These are phyloP conservation scores for Aphanoascus verrucosus DNA, from an alignment of 2,329 filamentous ascomycete species.

Conservation along the genomic window DNA sequence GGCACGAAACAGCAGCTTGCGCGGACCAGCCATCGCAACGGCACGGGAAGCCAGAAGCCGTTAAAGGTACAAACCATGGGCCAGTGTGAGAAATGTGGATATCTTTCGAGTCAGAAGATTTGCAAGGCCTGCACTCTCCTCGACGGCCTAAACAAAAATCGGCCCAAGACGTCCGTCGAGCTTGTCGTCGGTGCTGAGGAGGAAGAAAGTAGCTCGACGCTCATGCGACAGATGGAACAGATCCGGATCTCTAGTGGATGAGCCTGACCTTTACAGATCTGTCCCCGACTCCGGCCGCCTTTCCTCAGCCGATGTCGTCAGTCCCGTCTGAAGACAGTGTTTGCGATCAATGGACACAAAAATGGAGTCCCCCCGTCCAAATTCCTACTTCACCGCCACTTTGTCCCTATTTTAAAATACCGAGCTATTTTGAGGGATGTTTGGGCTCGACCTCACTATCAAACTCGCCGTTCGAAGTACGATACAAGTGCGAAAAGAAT, in stretches of 20 bases:
- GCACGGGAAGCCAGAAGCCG: slow-evolving; percentile 37
- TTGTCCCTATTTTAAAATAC: no score
- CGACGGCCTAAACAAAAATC: slow-evolving; percentile 74
- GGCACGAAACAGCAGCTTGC: slow-evolving; percentile 12
- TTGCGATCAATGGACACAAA: no score
- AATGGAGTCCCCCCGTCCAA: no score
- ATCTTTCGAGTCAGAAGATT: slow-evolving; percentile 85
- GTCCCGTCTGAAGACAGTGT: no score
- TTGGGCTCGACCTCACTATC: no score
- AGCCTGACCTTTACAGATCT: not conserved
- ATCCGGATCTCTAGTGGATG: slow-evolving; percentile 23
- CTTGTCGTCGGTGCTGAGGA: slow-evolving; percentile 36
- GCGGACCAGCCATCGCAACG: slow-evolving; percentile 17
- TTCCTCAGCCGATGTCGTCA: no score
- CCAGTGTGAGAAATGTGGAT: slow-evolving; percentile 77
- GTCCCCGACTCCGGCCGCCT: no score
- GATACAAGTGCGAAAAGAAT: not conserved
- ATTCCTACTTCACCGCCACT: no score
- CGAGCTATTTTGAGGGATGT: no score
- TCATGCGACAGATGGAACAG: slow-evolving; percentile 42
- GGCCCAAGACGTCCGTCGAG: slow-evolving; percentile 39
- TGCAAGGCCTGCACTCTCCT: slow-evolving; percentile 90
- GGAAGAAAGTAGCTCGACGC: slow-evolving; percentile 42
- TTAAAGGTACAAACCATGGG: slow-evolving; percentile 51
- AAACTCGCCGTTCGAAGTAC: not conserved